phyloP scores from a whole-genome alignment of 2,329 filamentous ascomycete species.

The Apiospora aurea region DNA sequence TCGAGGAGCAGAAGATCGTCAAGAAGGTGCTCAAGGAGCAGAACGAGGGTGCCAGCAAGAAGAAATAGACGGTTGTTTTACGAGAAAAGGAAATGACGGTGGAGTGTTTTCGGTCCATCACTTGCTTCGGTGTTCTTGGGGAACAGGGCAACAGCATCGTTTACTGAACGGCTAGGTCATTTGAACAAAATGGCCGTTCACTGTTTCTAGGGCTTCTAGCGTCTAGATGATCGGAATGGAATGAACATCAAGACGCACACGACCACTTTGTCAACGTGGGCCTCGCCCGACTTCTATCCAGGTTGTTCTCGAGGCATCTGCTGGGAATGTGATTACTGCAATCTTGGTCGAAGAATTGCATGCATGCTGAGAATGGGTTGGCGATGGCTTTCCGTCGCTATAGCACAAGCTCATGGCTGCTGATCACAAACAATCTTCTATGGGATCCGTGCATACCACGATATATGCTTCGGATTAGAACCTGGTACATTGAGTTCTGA shows the following conservation, averaged over 20 bases:
- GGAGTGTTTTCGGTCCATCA: slow-evolving; percentile 42
- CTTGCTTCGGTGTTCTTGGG: slow-evolving; percentile 45
- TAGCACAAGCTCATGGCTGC: neutral
- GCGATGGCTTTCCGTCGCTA: neutral
- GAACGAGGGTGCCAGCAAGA: slow-evolving; percentile 71
- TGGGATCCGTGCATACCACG: neutral
- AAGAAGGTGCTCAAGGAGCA: slow-evolving; percentile 99
- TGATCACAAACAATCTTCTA: neutral
- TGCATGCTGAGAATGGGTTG: neutral
- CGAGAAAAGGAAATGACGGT: slow-evolving; percentile 30
- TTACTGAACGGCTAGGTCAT: slow-evolving; percentile 37
- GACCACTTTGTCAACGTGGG: slow-evolving; percentile 24
- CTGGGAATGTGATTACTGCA: neutral
- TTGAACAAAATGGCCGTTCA: slow-evolving; percentile 36
- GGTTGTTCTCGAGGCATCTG: neutral
- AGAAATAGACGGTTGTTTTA: slow-evolving; percentile 64
- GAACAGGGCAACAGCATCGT: slow-evolving; percentile 42
- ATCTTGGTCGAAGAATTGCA: neutral
- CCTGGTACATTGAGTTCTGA: neutral
- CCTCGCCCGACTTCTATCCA: neutral
- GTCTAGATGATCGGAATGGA: slow-evolving; percentile 45
- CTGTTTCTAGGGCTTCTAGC: slow-evolving; percentile 44
- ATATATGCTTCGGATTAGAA: neutral
- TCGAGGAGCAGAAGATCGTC: slow-evolving; percentile 99
- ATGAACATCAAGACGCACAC: slow-evolving; percentile 39